Evolutionary conservation across 208 protist genomes (phyloP), one percentile per base, ranked within the genome.

Genomic region (Crithidia acanthocephali): DNA sequence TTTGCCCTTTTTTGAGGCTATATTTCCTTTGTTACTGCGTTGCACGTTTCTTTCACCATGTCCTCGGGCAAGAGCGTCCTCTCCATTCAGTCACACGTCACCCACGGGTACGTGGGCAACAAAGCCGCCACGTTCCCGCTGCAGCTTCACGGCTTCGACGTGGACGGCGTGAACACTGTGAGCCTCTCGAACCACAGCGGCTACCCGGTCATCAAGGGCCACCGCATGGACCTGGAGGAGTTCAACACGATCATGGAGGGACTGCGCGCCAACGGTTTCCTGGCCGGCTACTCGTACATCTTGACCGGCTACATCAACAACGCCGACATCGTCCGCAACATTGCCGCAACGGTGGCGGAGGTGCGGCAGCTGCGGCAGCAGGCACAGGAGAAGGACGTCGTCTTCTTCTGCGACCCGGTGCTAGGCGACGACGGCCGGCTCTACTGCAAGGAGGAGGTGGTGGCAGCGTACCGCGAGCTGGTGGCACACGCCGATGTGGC

Each of bases 101-200:
- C 95, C 10, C 94, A 98, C 74, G 98, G 98, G 9, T 98, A 98
- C 76, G 98, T 99, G 13, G 98, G 98, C 53, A 99, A 99, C 84
- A 97, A 97, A 61, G 93, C 93, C 1, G 95, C 97, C 23, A 90
- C 91, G 5, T 97, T 98, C 72, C 94, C 96, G 9, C 81, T 99
- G 18, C 96, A 98, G 78, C 76, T 98, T 1, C 86, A 98, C 55
- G 97, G 97, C 27, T 90, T 98, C 60, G 98, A 99, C 33, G 93
- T 98, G 30, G 97, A 98, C 70, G 84, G 81, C 40, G 85, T 99
- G 30, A 98, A 98, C 82, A 97, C 95, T 8, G 94, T 98, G 2
- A 97, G 97, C 76, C 85, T 98, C 22, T 97, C 91, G 13, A 98
- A 98, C 69, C 96, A 98, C 86, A 98, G 95, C 50, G 95, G 94